A percentile compares a stretch with the other conserved stretches of the same genome.
These are phyloP conservation scores for Lasiosphaeriaceae sp. DNA, from an alignment of 495 filamentous ascomycete species.

Conservation along the genomic window DNA sequence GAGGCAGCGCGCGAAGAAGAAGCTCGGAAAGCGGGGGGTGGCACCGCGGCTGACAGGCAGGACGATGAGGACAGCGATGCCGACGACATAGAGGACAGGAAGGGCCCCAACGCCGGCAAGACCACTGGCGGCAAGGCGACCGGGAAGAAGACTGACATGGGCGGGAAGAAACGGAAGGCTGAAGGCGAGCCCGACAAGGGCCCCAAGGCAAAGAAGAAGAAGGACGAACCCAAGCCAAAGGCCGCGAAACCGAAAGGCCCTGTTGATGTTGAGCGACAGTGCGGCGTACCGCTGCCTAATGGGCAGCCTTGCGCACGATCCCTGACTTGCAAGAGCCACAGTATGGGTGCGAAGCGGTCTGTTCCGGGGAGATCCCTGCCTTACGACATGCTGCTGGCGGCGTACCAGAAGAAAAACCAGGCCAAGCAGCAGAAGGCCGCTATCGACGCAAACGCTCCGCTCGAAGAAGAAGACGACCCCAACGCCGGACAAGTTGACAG, in stretches of 20 bases:
- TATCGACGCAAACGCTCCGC: constrained; percentile 88
- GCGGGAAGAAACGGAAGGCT: constrained; percentile 84
- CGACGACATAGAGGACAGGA: constrained; percentile 37
- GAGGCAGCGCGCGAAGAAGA: constrained; percentile 54
- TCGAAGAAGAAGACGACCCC: constrained; percentile 77
- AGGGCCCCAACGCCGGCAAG: constrained; percentile 42
- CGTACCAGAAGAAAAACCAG: constrained; percentile 99
- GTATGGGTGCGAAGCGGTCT: constrained; percentile 90
- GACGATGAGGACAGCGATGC: constrained; percentile 75
- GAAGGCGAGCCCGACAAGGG: constrained; percentile 71
- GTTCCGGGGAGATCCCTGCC: constrained; percentile 88
- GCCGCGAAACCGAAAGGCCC: constrained; percentile 84
- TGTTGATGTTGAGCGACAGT: constrained; percentile 96
- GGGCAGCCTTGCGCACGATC: constrained; percentile 87
- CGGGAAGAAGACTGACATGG: constrained; percentile 56
- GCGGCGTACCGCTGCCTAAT: constrained; percentile 78
- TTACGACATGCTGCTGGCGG: constrained; percentile 88
- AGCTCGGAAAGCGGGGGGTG: constrained; percentile 52
- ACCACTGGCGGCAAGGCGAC: constrained; percentile 66
- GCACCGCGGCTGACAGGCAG: constrained; percentile 32
- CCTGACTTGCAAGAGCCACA: constrained; percentile 94
- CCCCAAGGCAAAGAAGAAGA: constrained; percentile 81
- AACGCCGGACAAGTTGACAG: constrained; percentile 76
- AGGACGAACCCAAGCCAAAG: constrained; percentile 92
- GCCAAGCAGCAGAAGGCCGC: constrained; percentile 94